Evolutionary conservation across 2,329 filamentous ascomycete species (phyloP).

Genomic region (Fusarium pininemorale): DNA sequence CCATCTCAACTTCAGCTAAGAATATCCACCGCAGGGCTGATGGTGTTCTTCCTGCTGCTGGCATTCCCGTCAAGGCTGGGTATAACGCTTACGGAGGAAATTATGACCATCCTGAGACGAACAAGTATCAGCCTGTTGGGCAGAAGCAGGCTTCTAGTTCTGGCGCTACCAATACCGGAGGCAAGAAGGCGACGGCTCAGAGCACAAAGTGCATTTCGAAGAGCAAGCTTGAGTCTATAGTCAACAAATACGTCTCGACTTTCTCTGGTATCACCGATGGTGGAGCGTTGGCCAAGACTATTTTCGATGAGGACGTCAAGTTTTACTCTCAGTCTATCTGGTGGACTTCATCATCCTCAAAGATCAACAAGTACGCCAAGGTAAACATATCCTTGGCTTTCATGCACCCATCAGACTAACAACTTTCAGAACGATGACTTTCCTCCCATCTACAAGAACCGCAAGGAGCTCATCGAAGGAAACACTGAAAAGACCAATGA

Average conservation of each 20-base stretch:
- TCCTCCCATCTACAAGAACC: conserved; percentile 25
- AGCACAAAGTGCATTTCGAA: conserved; percentile 12
- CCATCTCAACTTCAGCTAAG: conserved; percentile 22
- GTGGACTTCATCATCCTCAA: conserved; percentile 24
- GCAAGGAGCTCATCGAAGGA: conserved; percentile 21
- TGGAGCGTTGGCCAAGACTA: conserved; percentile 9
- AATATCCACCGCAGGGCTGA: conserved; percentile 13
- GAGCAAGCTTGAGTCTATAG: conserved; percentile 18
- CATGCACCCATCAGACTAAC: neutral
- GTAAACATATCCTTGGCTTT: neutral
- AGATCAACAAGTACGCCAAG: conserved; percentile 27
- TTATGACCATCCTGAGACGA: conserved; percentile 28
- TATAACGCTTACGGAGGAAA: conserved; percentile 28
- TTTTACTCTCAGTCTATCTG: conserved; percentile 33
- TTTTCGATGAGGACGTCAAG: conserved; percentile 25
- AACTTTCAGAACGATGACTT: conserved; percentile 21
- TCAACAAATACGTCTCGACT: conserved; percentile 33
- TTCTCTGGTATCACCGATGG: conserved; percentile 32
- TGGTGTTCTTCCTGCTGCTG: neutral
- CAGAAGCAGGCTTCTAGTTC: conserved; percentile 12
- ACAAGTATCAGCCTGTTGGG: conserved; percentile 11
- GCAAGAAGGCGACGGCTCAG: neutral
- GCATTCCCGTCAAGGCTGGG: conserved; percentile 18
- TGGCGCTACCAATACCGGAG: neutral
- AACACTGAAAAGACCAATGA: conserved; percentile 17